Conservation (phyloP, 331 rosid genomes). For the Telfairia occidentalis region DNA sequence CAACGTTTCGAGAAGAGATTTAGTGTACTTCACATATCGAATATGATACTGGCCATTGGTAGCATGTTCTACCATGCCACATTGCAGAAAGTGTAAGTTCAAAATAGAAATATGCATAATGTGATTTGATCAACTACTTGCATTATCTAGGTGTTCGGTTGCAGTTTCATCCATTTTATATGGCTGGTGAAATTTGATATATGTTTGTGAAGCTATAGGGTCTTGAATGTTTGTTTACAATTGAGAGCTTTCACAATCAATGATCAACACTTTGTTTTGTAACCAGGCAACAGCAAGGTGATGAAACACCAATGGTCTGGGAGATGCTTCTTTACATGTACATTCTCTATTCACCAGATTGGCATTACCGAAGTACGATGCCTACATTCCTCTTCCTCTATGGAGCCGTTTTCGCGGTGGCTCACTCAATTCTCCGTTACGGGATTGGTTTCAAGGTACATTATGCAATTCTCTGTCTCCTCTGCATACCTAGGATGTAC, state of each 20-base stretch:
- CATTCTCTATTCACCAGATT: slow-evolving; percentile 81
- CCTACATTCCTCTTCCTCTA: slow-evolving; percentile 73
- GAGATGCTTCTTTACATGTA: slow-evolving; percentile 78
- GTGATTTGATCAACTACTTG: not conserved
- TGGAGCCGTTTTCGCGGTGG: slow-evolving; percentile 46
- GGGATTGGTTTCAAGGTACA: slow-evolving; percentile 78
- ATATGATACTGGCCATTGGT: slow-evolving; percentile 76
- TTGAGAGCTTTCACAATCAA: not conserved
- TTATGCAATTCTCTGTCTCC: slow-evolving; percentile 50
- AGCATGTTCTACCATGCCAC: slow-evolving; percentile 86
- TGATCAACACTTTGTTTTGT: not conserved
- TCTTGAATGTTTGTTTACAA: not conserved
- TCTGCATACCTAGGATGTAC: slow-evolving; percentile 85
- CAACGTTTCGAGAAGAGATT: slow-evolving; percentile 87
- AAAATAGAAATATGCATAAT: slow-evolving; percentile 6
- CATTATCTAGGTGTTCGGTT: not conserved
- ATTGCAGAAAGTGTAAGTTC: slow-evolving; percentile 60
- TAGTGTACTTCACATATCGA: slow-evolving; percentile 64
- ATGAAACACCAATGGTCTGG: slow-evolving; percentile 92
- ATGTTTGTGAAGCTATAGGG: not conserved
- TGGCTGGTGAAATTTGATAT: not conserved
- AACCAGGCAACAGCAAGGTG: slow-evolving; percentile 79
- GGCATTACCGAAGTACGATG: slow-evolving; percentile 87
- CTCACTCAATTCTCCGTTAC: slow-evolving; percentile 43
- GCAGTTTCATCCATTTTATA: not conserved